Evolutionary conservation across 495 filamentous ascomycete genomes (phyloP), one percentile per base, ranked within the genome.

Genomic region (Cenococcum geophilum): DNA sequence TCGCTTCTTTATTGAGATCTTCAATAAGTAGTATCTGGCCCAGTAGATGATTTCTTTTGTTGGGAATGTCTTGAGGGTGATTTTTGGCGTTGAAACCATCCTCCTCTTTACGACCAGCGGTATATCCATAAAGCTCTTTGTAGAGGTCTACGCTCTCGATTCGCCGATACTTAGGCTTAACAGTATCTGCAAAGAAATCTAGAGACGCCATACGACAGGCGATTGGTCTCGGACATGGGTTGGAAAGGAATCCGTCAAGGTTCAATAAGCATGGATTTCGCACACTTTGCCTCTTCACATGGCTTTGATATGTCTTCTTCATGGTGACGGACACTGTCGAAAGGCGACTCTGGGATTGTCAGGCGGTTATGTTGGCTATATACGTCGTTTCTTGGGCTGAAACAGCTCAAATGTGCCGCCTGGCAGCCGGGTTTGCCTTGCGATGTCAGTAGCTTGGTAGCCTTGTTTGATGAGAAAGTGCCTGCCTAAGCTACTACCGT

Each of bases 21-120:
- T 68, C 65, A 37, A 68, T 58, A 45, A 68, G 51, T 0, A 68
- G 12, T 12, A 62, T 48, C 4, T 58, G 52, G 0, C 65, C 65
- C 37, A 49, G 6, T 10, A 62, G 37, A 11, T 12, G 18, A 5
- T 42, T 22, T 3, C 1, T 14, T 23, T 47, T 45, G 4, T 9
- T 55, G 6, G 27, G 12, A 0, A n/a, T 27, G 18, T 55, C 34
- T 34, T 45, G 10, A 10, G 23, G 25, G 8, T 51, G 4, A 10
- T 36, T 9, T 0, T 53, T n/a, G 25, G 37, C 4, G 35, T 6
- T 47, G 18, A 3, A 32, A 3, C 27, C 27, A 32, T 32, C 27
- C 2, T 32, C 27, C 6, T 32, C 27, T 2, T 34, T 49, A 22
- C 22, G 6, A 45, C 52, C 21, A 10, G 23, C 42, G 6, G 22